A percentile compares a stretch with the other conserved stretches of the same genome.
phyloP scores from a whole-genome alignment of 2,329 filamentous ascomycete genomes.

The Orbilia javanica region DNA sequence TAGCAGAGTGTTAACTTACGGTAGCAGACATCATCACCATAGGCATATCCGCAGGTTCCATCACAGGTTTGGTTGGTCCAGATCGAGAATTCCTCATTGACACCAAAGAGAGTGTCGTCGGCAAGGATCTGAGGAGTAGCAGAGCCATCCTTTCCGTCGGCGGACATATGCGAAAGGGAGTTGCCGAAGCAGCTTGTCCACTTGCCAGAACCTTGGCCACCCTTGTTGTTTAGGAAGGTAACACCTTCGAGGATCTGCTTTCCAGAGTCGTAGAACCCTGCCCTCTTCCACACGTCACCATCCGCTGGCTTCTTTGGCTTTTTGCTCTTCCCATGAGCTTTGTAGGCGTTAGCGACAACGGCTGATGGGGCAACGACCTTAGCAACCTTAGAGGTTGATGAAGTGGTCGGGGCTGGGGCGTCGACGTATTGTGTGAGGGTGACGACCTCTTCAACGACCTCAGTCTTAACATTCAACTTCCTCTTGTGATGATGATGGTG shows the following conservation, averaged over 20 bases:
- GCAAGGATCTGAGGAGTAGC: constrained; percentile 68
- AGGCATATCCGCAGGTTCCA: constrained; percentile 67
- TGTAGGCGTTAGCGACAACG: constrained; percentile 51
- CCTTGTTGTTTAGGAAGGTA: constrained; percentile 58
- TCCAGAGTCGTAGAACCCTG: constrained; percentile 42
- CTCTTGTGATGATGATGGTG: constrained; percentile 46
- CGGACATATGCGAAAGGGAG: constrained; percentile 71
- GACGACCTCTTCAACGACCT: constrained; percentile 46
- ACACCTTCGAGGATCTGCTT: constrained; percentile 32
- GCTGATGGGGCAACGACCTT: constrained; percentile 25
- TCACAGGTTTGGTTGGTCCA: constrained; percentile 69
- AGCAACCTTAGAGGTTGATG: not conserved
- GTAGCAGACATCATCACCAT: constrained; percentile 68
- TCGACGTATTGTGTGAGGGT: constrained; percentile 45
- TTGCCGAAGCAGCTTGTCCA: constrained; percentile 69
- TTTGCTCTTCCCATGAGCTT: constrained; percentile 3
- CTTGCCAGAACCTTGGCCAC: constrained; percentile 37
- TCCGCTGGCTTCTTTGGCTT: constrained; percentile 37
- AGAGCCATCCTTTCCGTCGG: constrained; percentile 68
- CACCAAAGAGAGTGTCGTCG: constrained; percentile 68
- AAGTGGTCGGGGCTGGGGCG: constrained; percentile 27
- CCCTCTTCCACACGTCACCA: constrained; percentile 35
- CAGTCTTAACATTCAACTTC: constrained; percentile 44
- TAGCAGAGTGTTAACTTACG: constrained; percentile 64
- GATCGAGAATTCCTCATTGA: constrained; percentile 69